A percentile compares a stretch with the other conserved stretches of the same genome.
Evolutionary conservation across 371 early-diverging fungal genomes (phyloP).

Genomic region (Apophysomyces trapeziformis): DNA sequence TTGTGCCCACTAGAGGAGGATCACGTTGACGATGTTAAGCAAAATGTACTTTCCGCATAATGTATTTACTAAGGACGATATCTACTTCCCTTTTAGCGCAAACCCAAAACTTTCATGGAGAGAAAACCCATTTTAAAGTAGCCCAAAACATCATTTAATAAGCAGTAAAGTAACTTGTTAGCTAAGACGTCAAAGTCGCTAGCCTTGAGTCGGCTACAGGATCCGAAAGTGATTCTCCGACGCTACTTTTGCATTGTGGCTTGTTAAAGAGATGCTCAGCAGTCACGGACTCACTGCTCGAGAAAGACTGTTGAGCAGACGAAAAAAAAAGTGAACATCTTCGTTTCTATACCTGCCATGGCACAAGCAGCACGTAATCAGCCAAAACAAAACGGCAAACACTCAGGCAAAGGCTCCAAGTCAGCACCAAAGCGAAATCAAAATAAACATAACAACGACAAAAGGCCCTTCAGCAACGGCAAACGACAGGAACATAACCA

Average conservation of each 20-base stretch:
- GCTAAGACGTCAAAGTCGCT: too few relatives aligned
- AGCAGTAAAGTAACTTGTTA: too few relatives aligned
- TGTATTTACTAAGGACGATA: too few relatives aligned
- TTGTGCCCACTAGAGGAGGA: too few relatives aligned
- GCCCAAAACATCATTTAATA: too few relatives aligned
- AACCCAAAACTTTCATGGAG: too few relatives aligned
- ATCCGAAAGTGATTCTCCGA: background rate
- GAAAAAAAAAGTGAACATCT: background rate
- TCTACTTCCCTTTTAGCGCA: too few relatives aligned
- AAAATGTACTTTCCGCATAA: too few relatives aligned
- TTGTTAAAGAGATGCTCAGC: background rate
- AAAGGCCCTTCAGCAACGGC: background rate
- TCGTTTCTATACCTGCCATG: constrained; percentile 1
- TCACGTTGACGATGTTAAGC: too few relatives aligned
- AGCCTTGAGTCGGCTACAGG: background rate
- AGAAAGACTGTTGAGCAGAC: background rate
- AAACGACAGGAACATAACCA: background rate
- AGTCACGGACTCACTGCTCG: background rate
- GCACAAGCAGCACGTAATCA: constrained; percentile 4
- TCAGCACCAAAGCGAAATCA: background rate
- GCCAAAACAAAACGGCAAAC: constrained; percentile 3
- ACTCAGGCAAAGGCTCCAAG: background rate
- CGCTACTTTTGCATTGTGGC: background rate
- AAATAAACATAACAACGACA: background rate
- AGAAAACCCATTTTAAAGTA: too few relatives aligned